A percentile compares a stretch with the other conserved stretches of the same genome.
These are phyloP conservation scores for Globisporangium rhizosaccharum DNA, from an alignment of 352 stramenopile species.

Conservation along the genomic window DNA sequence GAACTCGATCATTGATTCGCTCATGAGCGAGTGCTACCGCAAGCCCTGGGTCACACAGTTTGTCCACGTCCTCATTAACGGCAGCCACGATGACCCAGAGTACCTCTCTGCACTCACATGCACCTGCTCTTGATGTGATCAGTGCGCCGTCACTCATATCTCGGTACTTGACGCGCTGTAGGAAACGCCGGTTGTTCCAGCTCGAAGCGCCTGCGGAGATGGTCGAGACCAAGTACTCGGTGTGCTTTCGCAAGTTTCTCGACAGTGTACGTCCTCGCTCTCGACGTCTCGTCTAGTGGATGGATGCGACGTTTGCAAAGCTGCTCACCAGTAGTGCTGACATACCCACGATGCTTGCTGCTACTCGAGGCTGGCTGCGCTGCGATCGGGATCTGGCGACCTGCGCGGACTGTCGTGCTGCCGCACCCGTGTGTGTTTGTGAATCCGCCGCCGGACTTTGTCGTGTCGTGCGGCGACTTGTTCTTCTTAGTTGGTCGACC, in stretches of 20 bases:
- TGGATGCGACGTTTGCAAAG: not conserved
- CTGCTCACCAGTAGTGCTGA: not conserved
- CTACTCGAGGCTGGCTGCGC: slow-evolving; percentile 32
- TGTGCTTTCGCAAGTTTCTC: slow-evolving; percentile 72
- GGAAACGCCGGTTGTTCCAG: slow-evolving; percentile 62
- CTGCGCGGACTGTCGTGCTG: slow-evolving; percentile 38
- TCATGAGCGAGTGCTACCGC: slow-evolving; percentile 77
- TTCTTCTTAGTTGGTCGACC: slow-evolving; percentile 72
- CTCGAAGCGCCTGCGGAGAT: slow-evolving; percentile 47
- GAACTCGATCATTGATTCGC: slow-evolving; percentile 62
- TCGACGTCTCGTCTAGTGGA: not conserved
- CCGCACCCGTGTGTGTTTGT: slow-evolving; percentile 68
- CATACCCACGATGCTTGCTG: not conserved
- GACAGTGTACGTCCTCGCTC: slow-evolving; percentile 32
- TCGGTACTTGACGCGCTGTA: slow-evolving; percentile 5
- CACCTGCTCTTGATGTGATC: not conserved
- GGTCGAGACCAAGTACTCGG: slow-evolving; percentile 39
- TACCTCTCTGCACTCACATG: slow-evolving; percentile 16
- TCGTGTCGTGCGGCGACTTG: slow-evolving; percentile 50
- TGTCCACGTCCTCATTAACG: slow-evolving; percentile 59
- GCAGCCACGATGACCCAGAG: slow-evolving; percentile 47
- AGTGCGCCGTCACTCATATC: not conserved
- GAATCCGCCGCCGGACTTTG: slow-evolving; percentile 46
- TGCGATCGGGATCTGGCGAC: slow-evolving; percentile 61
- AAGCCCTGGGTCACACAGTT: slow-evolving; percentile 73